Base-by-base conservation (phyloP, 2,329 filamentous ascomycete genomes). In the Remersonia thermophila region DNA sequence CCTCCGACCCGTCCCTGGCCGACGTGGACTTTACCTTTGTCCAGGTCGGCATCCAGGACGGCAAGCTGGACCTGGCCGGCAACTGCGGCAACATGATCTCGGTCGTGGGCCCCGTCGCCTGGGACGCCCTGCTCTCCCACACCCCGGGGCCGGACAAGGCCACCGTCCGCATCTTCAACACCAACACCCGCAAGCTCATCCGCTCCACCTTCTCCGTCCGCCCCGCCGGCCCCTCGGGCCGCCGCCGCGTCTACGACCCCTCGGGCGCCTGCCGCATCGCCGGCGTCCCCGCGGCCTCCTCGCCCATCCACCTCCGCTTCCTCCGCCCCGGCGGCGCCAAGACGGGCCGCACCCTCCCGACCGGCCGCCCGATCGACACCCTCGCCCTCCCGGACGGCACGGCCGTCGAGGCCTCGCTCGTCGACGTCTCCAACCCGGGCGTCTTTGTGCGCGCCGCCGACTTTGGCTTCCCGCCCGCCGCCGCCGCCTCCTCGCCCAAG, bases 31-130 rank as follows among this genome's bases (percentile, higher is more conserved):
- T 79, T 50, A 85, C 79, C 0, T 85, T 85, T 51, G 71, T 79
- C 2, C 73, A 77, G 27, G 61, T 84, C 6, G 79, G 79, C 3
- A 69, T 84, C 36, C 68, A 69, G 35, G 66, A 77, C 46, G 60
- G 61, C 4, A 57, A 61, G 23, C 64, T 85, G 2, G 80, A 84
- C 48, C 68, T 73, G 48, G 73, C 75, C 0, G 74, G 78, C 16
- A 85, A 83, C 47, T 84, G 80, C 51, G 80, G 80, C n/a, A 84
- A 84, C 52, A 80, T 85, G 76, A 73, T 65, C 5, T 66, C 70
- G 28, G 67, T 73, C 0, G 67, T 84, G 31, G 81, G 79, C 0
- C 79, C 80, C 0, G 77, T 72, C 49, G 74, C 73, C 2, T 60
- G 77, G 10, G 69, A 80, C 47, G 54, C 64, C 16, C 62, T 67